A percentile compares a stretch with the other conserved stretches of the same genome.
Conservation (phyloP, 148 eudicot genomes). For the Amaranthus hypochondriacus region DNA sequence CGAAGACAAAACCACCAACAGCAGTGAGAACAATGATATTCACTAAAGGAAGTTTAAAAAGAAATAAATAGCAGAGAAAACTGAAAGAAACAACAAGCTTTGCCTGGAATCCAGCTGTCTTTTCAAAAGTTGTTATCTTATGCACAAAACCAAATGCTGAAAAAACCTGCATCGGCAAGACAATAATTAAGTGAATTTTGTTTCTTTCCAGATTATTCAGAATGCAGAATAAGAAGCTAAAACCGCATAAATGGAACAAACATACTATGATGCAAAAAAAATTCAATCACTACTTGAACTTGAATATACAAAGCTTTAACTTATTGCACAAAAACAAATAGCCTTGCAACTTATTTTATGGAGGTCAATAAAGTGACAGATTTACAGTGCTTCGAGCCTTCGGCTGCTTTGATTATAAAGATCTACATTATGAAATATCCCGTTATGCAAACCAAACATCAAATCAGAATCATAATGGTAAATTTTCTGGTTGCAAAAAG, state of each 20-base stretch:
- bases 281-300: background rate
- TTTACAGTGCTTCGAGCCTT: background rate
- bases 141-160: slow-evolving; percentile 97
- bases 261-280: background rate
- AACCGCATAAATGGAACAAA: background rate
- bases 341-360: background rate
- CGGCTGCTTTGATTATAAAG: background rate
- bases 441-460: background rate
- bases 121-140: slow-evolving; percentile 96
- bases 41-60: too few relatives aligned
- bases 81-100: background rate
- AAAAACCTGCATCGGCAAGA: slow-evolving; percentile 57
- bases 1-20: slow-evolving; percentile 1
- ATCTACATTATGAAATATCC: background rate
- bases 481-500: background rate
- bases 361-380: background rate
- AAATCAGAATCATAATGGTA: background rate
- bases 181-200: background rate
- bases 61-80: background rate
- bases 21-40: background rate
- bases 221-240: background rate
- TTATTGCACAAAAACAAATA: background rate
- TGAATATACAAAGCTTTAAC: background rate
- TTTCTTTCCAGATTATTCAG: background rate
- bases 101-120: slow-evolving; percentile 99